These are phyloP conservation scores for Lagenidium giganteum DNA, from an alignment of 352 stramenopile genomes.

Conservation along the genomic window DNA sequence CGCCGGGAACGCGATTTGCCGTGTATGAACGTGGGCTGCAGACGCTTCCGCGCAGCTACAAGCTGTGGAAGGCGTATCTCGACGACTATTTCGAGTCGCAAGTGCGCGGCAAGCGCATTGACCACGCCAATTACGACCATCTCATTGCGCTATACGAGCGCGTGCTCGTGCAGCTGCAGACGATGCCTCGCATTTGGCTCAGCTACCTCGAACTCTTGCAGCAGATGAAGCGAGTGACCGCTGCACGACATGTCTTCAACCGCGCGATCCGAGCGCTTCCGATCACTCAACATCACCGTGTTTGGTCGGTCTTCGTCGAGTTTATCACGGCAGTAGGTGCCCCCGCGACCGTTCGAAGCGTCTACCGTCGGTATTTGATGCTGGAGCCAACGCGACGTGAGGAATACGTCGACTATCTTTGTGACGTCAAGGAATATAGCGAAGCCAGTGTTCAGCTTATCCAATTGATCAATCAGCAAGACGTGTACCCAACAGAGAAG, in stretches of 20 bases:
- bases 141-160: slow-evolving; percentile 81
- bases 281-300: slow-evolving; percentile 96
- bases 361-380: slow-evolving; percentile 87
- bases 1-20: slow-evolving; percentile 22
- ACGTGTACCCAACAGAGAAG: slow-evolving; percentile 28
- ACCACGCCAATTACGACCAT: slow-evolving; percentile 32
- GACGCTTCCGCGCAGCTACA: slow-evolving; percentile 90
- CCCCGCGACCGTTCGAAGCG: slow-evolving; percentile 69
- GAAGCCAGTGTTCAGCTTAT: slow-evolving; percentile 26
- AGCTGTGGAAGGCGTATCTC: slow-evolving; percentile 92
- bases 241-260: slow-evolving; percentile 90
- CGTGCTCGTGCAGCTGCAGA: slow-evolving; percentile 88
- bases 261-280: slow-evolving; percentile 93
- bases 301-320: slow-evolving; percentile 92
- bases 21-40: slow-evolving; percentile 88
- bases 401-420: slow-evolving; percentile 78
- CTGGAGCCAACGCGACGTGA: slow-evolving; percentile 69
- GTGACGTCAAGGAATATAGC: slow-evolving; percentile 7
- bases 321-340: slow-evolving; percentile 85
- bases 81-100: slow-evolving; percentile 60
- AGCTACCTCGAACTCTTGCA: slow-evolving; percentile 82
- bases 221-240: slow-evolving; percentile 72
- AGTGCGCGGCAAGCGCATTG: slow-evolving; percentile 60
- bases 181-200: slow-evolving; percentile 97
- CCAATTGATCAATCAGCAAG: slow-evolving; percentile 20